Base-by-base conservation (phyloP, 495 filamentous ascomycete species). In the Tuber borchii region DNA sequence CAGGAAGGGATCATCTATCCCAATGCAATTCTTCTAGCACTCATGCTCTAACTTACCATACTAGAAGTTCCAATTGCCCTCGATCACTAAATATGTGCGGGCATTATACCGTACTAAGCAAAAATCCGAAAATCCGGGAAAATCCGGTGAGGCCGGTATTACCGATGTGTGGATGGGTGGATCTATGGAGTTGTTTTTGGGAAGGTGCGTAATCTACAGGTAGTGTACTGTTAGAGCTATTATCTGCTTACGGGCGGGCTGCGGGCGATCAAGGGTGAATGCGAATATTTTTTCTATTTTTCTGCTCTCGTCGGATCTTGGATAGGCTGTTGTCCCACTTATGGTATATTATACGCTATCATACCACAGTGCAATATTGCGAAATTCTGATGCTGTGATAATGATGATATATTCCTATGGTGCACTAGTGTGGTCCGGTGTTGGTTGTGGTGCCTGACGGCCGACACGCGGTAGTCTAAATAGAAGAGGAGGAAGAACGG, bases 341-440 rank as follows among this genome's bases (percentile, higher is more conserved):
- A 37, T 2, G 34, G 34, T 37, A 20, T 3, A 16, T 2, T 6
- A 17, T 20, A 7, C 45, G 17, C 17, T 48, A 19, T 1, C 17
- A 48, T 48, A 19, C 14, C 17, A 48, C 17, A 7, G 19, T 6
- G 17, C 3, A 20, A 20, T 56, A 9, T n/a, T 26, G 48, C 22
- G 20, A 12, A 12, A 0, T 74, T 73, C 43, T 26, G 45, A 74
- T 74, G 31, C 39, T 51, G 65, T 74, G 74, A n/a, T 40, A 71
- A 69, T 61, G 45, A 48, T 70, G 72, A 69, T 77, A 69, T 77
- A 77, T 77, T 77, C 69, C 69, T 69, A 73, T 31, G 19, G 73
- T 7, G 20, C 7, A 20, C 0, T 56, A 20, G 2, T 22, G 22
- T 26, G 48, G 22, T 12, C 48, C 2, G 22, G 48, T 12, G 22